Percentiles rank a stretch among this genome's conserved stretches.
phyloP scores from a whole-genome alignment of 306 rosid species.

The Cicer pinnatifidum region DNA sequence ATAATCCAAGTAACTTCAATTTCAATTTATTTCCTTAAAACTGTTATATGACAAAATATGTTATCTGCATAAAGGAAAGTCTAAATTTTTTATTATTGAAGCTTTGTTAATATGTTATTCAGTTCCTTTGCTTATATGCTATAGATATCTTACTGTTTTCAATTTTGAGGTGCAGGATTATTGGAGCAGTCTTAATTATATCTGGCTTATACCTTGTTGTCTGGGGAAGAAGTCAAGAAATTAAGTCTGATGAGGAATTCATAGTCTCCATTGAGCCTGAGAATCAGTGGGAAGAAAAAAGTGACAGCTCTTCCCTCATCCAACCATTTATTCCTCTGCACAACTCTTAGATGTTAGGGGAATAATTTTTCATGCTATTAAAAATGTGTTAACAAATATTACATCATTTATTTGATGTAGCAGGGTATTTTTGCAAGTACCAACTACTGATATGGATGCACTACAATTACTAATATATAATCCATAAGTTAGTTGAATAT shows the following conservation, averaged over 20 bases:
- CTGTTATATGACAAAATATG: background rate
- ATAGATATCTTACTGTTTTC: conserved; percentile 17
- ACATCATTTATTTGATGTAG: conserved; percentile 30
- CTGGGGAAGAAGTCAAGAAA: conserved; percentile 70
- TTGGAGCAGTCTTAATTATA: conserved; percentile 60
- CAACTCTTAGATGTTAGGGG: conserved; percentile 11
- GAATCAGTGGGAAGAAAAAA: conserved; percentile 37
- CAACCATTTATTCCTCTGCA: conserved; percentile 52
- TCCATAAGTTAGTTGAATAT: background rate
- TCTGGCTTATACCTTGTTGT: conserved; percentile 61
- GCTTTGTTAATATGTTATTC: background rate
- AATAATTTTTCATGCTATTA: background rate
- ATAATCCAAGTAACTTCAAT: conserved; percentile 7
- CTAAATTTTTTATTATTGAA: background rate
- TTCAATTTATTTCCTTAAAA: conserved; percentile 17
- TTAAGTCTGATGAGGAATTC: conserved; percentile 44
- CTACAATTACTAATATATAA: background rate
- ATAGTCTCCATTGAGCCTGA: conserved; percentile 35
- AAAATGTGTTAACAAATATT: conserved; percentile 6
- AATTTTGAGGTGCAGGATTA: conserved; percentile 54
- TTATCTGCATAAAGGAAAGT: background rate
- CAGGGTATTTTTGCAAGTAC: background rate
- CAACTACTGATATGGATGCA: background rate
- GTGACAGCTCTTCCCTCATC: conserved; percentile 41
- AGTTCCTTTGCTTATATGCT: conserved; percentile 3